Evolutionary conservation across 2,329 filamentous ascomycete species (phyloP).

Genomic region (Alternaria sp.): DNA sequence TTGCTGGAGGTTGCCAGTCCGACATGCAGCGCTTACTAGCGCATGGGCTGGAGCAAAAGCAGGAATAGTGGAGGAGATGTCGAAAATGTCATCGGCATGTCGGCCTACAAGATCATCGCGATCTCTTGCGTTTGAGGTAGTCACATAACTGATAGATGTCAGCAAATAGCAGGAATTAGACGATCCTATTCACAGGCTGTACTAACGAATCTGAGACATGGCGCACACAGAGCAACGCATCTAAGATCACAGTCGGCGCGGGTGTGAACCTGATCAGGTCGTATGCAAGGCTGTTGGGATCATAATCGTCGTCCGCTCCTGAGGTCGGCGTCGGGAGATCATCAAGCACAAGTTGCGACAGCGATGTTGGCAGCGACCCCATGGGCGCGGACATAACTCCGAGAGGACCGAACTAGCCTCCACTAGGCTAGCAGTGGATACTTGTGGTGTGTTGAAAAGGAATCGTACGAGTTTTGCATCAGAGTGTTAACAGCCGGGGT

Average conservation of each 20-base stretch:
- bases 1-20: slow-evolving; percentile 44
- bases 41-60: slow-evolving; percentile 46
- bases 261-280: slow-evolving; percentile 51
- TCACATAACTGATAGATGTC: slow-evolving; percentile 35
- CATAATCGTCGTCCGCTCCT: slow-evolving; percentile 8
- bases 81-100: slow-evolving; percentile 50
- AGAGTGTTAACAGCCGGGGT: slow-evolving; percentile 10
- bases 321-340: slow-evolving; percentile 23
- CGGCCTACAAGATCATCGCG: slow-evolving; percentile 46
- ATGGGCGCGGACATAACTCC: slow-evolving; percentile 21
- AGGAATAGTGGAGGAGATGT: slow-evolving; percentile 42
- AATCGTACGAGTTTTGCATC: slow-evolving; percentile 34
- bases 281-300: slow-evolving; percentile 13
- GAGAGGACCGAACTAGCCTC: slow-evolving; percentile 11
- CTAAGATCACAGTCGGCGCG: slow-evolving; percentile 40
- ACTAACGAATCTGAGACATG: slow-evolving; percentile 51
- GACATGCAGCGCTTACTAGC: slow-evolving; percentile 47
- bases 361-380: slow-evolving; percentile 9
- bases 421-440: slow-evolving; percentile 10
- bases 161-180: neutral
- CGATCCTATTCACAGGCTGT: neutral
- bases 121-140: slow-evolving; percentile 37
- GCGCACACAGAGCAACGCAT: slow-evolving; percentile 60
- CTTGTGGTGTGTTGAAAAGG: slow-evolving; percentile 5
- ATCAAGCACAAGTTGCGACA: slow-evolving; percentile 10